Conservation (phyloP, 768 basidiomycete species). For the Tephrocybe rancida region DNA sequence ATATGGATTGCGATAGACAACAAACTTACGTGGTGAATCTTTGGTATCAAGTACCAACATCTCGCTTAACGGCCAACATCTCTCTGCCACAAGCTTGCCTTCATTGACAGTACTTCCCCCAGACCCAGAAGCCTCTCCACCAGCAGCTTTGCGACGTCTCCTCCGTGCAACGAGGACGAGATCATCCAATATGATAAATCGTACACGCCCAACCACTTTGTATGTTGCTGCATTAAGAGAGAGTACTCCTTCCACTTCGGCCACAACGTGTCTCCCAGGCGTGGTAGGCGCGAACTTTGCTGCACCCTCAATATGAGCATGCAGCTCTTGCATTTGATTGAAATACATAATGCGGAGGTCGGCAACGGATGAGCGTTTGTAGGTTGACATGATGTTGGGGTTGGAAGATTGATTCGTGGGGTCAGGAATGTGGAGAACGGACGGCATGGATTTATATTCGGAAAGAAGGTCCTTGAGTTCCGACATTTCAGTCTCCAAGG, state of each 20-base stretch:
- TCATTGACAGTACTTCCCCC: conserved; percentile 51
- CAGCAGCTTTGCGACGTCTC: conserved; percentile 61
- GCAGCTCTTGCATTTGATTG: conserved; percentile 90
- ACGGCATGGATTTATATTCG: conserved; percentile 97
- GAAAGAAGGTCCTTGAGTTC: conserved; percentile 93
- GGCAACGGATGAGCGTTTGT: conserved; percentile 87
- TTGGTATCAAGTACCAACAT: conserved; percentile 96
- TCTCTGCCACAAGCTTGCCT: conserved; percentile 88
- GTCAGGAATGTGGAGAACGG: conserved; percentile 88
- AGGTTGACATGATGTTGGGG: conserved; percentile 41
- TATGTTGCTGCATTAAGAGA: conserved; percentile 94
- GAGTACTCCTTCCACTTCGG: conserved; percentile 81
- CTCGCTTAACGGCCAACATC: conserved; percentile 92
- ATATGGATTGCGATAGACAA: neutral
- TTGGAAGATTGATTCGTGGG: conserved; percentile 60
- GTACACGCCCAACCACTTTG: conserved; percentile 84
- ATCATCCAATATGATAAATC: conserved; percentile 91
- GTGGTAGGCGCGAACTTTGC: conserved; percentile 93
- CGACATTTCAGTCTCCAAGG: conserved; percentile 96
- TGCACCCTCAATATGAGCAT: conserved; percentile 90
- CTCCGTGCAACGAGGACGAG: conserved; percentile 85
- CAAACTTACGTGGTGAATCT: conserved; percentile 79
- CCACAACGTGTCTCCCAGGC: conserved; percentile 88
- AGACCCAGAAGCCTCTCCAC: conserved; percentile 29
- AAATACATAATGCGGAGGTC: conserved; percentile 94